phyloP scores from a whole-genome alignment of 1,284 basidiomycete genomes.

The Volvariella volvacea region DNA sequence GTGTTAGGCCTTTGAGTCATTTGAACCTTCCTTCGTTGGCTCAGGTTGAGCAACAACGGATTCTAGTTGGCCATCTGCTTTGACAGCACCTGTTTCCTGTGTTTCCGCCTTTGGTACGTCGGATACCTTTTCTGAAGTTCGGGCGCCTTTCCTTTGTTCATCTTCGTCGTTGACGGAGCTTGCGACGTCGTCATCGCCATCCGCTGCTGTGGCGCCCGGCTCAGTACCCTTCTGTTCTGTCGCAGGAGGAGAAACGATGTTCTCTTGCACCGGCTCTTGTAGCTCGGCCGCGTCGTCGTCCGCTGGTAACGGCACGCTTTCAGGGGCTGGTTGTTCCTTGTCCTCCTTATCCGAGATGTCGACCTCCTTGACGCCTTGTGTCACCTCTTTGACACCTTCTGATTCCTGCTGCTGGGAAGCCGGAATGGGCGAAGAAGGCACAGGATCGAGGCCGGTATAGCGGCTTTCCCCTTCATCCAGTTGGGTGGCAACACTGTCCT shows the following conservation, averaged over 20 bases:
- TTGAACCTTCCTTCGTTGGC: no score
- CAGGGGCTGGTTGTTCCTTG: constrained; percentile 27
- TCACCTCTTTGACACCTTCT: constrained; percentile 61
- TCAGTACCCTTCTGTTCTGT: background rate
- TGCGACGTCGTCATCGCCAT: background rate
- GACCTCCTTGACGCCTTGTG: constrained; percentile 61
- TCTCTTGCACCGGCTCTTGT: constrained; percentile 7
- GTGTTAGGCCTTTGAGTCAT: no score
- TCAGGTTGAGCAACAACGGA: no score
- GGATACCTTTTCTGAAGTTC: no score
- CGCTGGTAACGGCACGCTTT: constrained; percentile 48
- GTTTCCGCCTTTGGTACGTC: no score
- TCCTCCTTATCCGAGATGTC: constrained; percentile 52
- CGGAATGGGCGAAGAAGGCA: no score
- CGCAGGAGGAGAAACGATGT: background rate
- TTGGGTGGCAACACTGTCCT: background rate
- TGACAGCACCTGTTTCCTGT: no score
- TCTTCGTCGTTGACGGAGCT: background rate
- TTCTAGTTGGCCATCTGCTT: no score
- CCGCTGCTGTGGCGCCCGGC: background rate
- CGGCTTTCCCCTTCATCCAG: no score
- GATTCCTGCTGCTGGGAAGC: constrained; percentile 24
- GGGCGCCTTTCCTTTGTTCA: background rate
- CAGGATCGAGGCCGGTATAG: no score
- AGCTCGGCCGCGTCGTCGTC: constrained; percentile 14